Conservation (phyloP, 352 stramenopile genomes). For the Globisporangium irregulare region DNA sequence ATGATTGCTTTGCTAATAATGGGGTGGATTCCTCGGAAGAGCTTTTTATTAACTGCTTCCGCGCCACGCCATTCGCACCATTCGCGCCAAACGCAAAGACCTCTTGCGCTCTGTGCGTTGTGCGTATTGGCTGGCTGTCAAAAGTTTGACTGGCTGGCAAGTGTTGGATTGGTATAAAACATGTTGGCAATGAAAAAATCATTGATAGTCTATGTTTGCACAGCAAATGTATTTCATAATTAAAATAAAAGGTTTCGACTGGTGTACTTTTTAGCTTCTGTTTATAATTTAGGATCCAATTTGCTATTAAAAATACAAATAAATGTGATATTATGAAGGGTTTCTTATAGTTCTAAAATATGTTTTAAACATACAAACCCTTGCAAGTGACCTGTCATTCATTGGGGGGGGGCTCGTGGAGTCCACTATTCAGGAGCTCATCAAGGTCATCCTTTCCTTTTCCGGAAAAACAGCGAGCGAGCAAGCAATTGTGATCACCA, state of each 20-base stretch:
- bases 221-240: neutral
- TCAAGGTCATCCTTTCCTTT: neutral
- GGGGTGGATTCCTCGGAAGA: conserved; percentile 58
- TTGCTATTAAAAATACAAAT: neutral
- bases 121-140: conserved; percentile 40
- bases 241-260: neutral
- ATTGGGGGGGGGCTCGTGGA: neutral
- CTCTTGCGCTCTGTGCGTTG: neutral
- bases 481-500: neutral
- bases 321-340: neutral
- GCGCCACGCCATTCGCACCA: neutral
- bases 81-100: neutral
- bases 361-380: neutral
- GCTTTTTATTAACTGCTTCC: conserved; percentile 11
- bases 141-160: conserved; percentile 2
- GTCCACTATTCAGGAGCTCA: neutral
- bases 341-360: neutral
- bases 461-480: neutral
- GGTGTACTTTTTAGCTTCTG: neutral
- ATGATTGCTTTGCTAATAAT: conserved; percentile 57
- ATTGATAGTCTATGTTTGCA: neutral
- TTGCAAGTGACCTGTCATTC: neutral
- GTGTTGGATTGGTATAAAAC: neutral
- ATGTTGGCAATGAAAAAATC: neutral
- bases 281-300: neutral